These are phyloP conservation scores for Spathaspora boniae DNA, from an alignment of 805 yeast species.

Conservation along the genomic window DNA sequence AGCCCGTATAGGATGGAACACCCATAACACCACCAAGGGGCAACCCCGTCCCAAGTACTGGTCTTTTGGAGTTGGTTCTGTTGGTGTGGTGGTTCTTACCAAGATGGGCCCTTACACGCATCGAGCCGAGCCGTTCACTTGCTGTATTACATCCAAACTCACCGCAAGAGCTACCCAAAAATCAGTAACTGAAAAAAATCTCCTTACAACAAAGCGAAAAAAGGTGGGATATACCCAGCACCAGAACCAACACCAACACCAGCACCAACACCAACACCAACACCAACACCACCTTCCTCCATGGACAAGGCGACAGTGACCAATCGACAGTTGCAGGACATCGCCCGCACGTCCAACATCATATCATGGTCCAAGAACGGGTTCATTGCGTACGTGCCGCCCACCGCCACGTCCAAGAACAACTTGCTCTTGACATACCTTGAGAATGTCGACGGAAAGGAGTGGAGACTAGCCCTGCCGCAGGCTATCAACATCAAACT, in stretches of 20 bases:
- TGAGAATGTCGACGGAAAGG: slow-evolving; percentile 69
- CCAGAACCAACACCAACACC: too few species aligned
- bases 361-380: slow-evolving; percentile 85
- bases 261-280: slow-evolving; percentile 1
- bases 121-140: too few species aligned
- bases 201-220: too few species aligned
- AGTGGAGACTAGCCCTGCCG: slow-evolving; percentile 74
- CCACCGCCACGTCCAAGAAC: slow-evolving; percentile 24
- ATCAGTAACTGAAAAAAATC: too few species aligned
- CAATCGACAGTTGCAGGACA: slow-evolving; percentile 6
- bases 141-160: too few species aligned
- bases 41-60: too few species aligned
- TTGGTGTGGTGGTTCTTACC: too few species aligned
- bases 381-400: slow-evolving; percentile 66
- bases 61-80: slow-evolving; percentile 1
- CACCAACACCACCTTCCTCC: neutral
- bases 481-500: slow-evolving; percentile 31
- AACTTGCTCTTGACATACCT: slow-evolving; percentile 59
- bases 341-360: slow-evolving; percentile 9
- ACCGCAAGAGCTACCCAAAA: too few species aligned
- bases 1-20: too few species aligned
- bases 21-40: neutral
- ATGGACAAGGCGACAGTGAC: slow-evolving; percentile 1
- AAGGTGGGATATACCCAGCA: neutral
- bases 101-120: too few species aligned